Base-by-base conservation (phyloP, 2,329 filamentous ascomycete species). In the Trichoderma sp. region DNA sequence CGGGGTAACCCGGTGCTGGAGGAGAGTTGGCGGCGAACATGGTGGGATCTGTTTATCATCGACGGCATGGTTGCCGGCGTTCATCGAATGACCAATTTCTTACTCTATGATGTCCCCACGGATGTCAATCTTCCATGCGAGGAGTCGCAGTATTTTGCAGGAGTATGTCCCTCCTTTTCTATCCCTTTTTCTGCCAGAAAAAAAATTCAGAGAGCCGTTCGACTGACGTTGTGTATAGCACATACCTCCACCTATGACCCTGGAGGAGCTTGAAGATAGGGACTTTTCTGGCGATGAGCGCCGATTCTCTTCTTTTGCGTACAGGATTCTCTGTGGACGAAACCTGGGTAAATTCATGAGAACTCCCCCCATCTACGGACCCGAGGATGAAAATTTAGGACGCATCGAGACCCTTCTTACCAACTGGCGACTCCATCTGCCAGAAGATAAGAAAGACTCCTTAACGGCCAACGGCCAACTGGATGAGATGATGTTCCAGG, bases 401-500 rank as follows among this genome's bases (percentile, higher is more conserved):
- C 81, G 82, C 62, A 82, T 88, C 68, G 85, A 88, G 74, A 79
- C 83, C 0, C 80, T 86, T 3, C 80, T 89, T 52, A 86, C 85
- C 16, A 94, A 93, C 77, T 97, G 93, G 92, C 87, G 89, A 66
- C 86, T 95, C 59, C 91, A 96, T 74, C 83, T 97, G 0, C 94
- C 94, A 0, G 83, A 86, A 19, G 84, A 84, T 16, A 96, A 96
- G 80, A 85, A 85, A 68, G 87, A 92, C 71, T 84, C 92, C 19
- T 82, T 96, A 65, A 87, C 88, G 70, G 86, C 87, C 71, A 88
- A 91, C 73, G 90, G 92, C 37, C 86, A 88, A 65, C 84, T 94
- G 13, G 94, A 97, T 77, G 93, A 97, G 80, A 91, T 97, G 86
- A 89, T 97, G 79, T 97, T 97, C 81, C 93, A 96, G 78, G 94